Percentiles rank a stretch among this genome's conserved stretches.
Conservation (phyloP, 306 rosid genomes). For the Medicago lupulina region DNA sequence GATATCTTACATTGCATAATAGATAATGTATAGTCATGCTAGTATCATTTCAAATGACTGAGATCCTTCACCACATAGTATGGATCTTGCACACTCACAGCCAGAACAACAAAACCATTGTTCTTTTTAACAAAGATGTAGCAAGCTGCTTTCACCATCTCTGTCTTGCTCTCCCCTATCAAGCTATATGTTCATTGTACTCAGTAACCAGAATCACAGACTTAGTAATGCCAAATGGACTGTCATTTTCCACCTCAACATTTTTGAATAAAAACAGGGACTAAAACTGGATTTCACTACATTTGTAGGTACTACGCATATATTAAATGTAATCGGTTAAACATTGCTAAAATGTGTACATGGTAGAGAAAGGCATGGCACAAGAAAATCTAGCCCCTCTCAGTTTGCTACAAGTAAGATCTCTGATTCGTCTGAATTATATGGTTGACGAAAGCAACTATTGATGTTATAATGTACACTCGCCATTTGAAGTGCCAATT, state of each 20-base stretch:
- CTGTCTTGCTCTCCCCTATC: background rate
- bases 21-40: too few relatives aligned
- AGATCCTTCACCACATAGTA: too few relatives aligned
- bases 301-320: background rate
- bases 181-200: too few relatives aligned
- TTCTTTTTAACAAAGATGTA: background rate
- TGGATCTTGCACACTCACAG: background rate
- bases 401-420: constrained; percentile 39
- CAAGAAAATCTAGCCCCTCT: constrained; percentile 36
- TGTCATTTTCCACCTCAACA: background rate
- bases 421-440: constrained; percentile 34
- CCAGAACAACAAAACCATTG: background rate
- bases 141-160: background rate
- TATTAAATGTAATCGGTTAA: background rate
- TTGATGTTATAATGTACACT: constrained; percentile 40
- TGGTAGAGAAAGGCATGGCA: constrained; percentile 1
- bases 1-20: too few relatives aligned
- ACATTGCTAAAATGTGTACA: too few relatives aligned
- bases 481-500: constrained; percentile 69
- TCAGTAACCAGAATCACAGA: too few relatives aligned
- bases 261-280: background rate
- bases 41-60: too few relatives aligned
- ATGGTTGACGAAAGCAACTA: constrained; percentile 37
- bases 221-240: background rate
- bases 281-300: background rate